Conservation (phyloP, 352 stramenopile species). For the Phytophthora capsici region DNA sequence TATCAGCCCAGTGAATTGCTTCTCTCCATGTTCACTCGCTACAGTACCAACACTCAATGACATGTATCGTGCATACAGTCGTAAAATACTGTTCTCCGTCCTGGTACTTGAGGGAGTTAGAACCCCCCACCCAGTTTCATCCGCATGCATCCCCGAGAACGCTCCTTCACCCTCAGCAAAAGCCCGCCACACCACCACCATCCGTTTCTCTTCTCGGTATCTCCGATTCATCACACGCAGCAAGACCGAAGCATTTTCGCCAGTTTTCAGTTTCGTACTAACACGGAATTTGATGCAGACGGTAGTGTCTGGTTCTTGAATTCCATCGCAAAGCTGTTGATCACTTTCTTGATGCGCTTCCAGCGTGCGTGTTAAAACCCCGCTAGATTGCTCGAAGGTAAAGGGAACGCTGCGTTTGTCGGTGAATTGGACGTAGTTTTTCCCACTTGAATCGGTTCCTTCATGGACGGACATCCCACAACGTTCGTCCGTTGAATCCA, state of each 20-base stretch:
- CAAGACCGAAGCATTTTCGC: background rate
- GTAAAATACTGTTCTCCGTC: background rate
- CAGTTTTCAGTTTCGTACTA: background rate
- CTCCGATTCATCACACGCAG: background rate
- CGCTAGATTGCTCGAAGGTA: background rate
- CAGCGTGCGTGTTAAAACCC: background rate
- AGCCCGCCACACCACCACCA: background rate
- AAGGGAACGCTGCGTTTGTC: background rate
- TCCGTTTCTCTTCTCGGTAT: background rate
- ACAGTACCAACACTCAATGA: background rate
- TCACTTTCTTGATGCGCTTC: background rate
- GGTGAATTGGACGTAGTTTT: background rate
- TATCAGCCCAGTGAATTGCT: constrained; percentile 1
- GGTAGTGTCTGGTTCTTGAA: constrained; percentile 8
- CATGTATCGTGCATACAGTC: background rate
- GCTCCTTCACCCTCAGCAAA: constrained; percentile 11
- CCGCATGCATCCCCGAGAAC: constrained; percentile 1
- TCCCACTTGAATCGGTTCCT: background rate
- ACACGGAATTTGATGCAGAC: constrained; percentile 3
- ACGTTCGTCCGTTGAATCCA: constrained; percentile 1
- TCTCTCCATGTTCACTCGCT: background rate
- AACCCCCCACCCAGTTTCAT: constrained; percentile 2
- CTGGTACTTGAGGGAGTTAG: background rate
- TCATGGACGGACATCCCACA: background rate
- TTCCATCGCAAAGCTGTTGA: background rate